phyloP scores from a whole-genome alignment of 176 grass and related monocot genomes.

The Phoenix dactylifera region DNA sequence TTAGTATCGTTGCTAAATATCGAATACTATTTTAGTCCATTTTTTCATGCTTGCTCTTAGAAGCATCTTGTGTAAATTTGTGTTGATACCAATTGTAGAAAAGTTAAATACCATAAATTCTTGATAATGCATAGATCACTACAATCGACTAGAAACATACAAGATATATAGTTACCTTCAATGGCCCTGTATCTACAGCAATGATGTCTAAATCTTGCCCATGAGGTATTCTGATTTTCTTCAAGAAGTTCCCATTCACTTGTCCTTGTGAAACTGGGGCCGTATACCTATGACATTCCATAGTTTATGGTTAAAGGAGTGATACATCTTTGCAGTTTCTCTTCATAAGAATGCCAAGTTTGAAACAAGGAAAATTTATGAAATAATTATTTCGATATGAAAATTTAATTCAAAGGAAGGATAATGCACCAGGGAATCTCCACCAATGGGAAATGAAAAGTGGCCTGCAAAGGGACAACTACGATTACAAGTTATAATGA shows the following conservation, averaged over 20 bases:
- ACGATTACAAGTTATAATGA: not conserved
- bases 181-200: slow-evolving; percentile 50
- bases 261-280: slow-evolving; percentile 36
- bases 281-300: slow-evolving; percentile 48
- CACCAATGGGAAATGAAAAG: slow-evolving; percentile 40
- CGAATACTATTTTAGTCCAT: no score
- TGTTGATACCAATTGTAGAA: no score
- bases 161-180: slow-evolving; percentile 38
- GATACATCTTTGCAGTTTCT: not conserved
- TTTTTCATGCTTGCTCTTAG: no score
- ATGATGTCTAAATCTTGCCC: slow-evolving; percentile 51
- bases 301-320: not conserved
- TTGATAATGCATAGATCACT: slow-evolving; percentile 1
- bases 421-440: slow-evolving; percentile 61
- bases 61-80: no score
- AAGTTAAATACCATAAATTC: not conserved
- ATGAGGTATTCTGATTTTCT: slow-evolving; percentile 57
- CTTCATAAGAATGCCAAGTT: not conserved
- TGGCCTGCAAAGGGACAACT: slow-evolving; percentile 32
- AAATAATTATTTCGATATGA: not conserved
- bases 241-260: slow-evolving; percentile 44
- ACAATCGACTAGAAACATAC: not conserved
- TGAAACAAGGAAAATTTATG: not conserved
- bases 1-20: no score
- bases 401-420: slow-evolving; percentile 1